Base-by-base conservation (phyloP, 2,329 filamentous ascomycete genomes). In the Dactylellina cionopaga region DNA sequence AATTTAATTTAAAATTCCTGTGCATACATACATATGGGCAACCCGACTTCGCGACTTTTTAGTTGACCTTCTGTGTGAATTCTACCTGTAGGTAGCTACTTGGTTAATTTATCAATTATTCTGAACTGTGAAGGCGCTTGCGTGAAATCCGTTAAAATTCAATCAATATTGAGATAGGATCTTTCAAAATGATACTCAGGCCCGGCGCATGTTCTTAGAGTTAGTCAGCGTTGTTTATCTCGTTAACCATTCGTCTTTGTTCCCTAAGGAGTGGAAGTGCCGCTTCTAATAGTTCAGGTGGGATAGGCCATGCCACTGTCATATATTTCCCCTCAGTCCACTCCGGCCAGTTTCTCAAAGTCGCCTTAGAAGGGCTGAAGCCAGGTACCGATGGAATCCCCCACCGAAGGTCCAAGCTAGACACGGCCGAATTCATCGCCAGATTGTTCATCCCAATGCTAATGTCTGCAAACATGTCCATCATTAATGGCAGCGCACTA, bases 391-490 rank as follows among this genome's bases (percentile, higher is more conserved):
- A 9, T 3, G 56, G 66, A 27, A 71, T n/a, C 15, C 35, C 66
- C 49, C 49, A 71, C 24, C 31, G 13, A 2, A 25, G 22, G 2
- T 71, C 41, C 2, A 37, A 15, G 7, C 49, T 37, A 2, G 27
- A 37, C 2, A 63, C n/a, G n/a, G n/a, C n/a, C 2, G 66, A 64
- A 2, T 39, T 24, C 7, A 25, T 44, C 0, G 56, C 56, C 39
- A 71, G 1, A 44, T 44, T 27, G 44, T 64, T 71, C 17, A 58
- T 58, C n/a, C 35, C 27, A 0, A 59, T 25, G 9, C 31, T 41
- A 19, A 71, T 56, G 31, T 64, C 58, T 13, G 66, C 56, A 27
- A 71, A 49, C 66, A 71, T 71, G 44, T 63, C 58, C 66, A 71
- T 64, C 31, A 71, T 43, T n/a, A 71, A 33, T 1, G 66, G 13